phyloP scores from a whole-genome alignment of 2,329 filamentous ascomycete species.

The Colletotrichum euphorbiae region DNA sequence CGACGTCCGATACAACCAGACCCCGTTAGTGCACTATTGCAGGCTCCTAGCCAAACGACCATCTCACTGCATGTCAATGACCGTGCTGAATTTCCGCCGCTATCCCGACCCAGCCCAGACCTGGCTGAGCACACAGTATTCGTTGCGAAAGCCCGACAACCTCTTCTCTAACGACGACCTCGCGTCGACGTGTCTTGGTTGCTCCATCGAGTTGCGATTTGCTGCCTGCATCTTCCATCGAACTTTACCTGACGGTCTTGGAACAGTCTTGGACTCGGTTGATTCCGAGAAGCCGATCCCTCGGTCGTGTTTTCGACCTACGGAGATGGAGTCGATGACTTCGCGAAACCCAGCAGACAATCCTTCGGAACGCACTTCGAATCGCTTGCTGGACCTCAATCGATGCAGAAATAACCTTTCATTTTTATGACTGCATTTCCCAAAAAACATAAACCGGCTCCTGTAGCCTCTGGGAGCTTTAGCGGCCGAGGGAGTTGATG shows the following conservation, averaged over 20 bases:
- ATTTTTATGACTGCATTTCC: constrained; percentile 35
- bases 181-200: not conserved
- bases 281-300: constrained; percentile 34
- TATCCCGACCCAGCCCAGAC: constrained; percentile 22
- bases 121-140: constrained; percentile 15
- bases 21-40: constrained; percentile 32
- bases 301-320: constrained; percentile 42
- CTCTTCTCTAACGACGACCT: constrained; percentile 13
- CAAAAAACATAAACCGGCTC: constrained; percentile 28
- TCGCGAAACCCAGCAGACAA: constrained; percentile 33
- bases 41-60: constrained; percentile 26
- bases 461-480: constrained; percentile 32
- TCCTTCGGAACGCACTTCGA: constrained; percentile 19
- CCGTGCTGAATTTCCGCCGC: constrained; percentile 28
- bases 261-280: constrained; percentile 31
- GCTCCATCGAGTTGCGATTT: not conserved
- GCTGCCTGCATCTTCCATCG: not conserved
- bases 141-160: constrained; percentile 28
- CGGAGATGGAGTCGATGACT: constrained; percentile 54
- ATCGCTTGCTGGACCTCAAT: constrained; percentile 16
- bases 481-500: constrained; percentile 40
- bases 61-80: constrained; percentile 4
- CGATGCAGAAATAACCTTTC: constrained; percentile 12
- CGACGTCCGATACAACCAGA: constrained; percentile 23
- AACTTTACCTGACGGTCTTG: not conserved